Evolutionary conservation across 441 rosid species (phyloP), one percentile per base, ranked within the genome.

Genomic region (Melianthus villosus): DNA sequence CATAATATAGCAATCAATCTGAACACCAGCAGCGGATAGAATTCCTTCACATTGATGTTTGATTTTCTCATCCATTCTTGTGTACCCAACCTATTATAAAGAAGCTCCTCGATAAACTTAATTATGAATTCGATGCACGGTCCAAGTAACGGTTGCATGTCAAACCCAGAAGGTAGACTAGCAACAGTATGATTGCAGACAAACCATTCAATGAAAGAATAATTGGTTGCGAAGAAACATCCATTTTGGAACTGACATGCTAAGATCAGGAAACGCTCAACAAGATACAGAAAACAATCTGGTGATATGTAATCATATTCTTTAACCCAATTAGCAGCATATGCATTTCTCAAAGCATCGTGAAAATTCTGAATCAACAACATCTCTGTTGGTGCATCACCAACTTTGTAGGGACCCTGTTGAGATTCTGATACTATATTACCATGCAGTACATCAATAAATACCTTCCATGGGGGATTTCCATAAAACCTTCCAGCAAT

Each of bases 281-380:
- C 11, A 11, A 71, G 62, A 57, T 67, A 71, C 28, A 65, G 7
- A 45, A 72, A 65, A 47, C 75, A 63, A 7, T 11, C 29, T 1
- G 71, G 75, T 12, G 66, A 56, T 22, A 68, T 57, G 18, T 55
- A 72, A 42, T 63, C 65, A 10, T 22, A 0, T 13, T 6, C 31
- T 2, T 0, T 45, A 18, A 52, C 52, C 75, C 75, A 68, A 38
- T 65, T 55, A 20, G 27, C 64, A 3, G 8, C 25, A 23, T 39
- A 72, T 4, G 68, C 31, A 38, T 69, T 67, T 22, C 0, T 8
- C 4, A 72, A 23, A 18, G 71, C 75, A 51, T 16, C 28, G 18
- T 51, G 52, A 16, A 71, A 38, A 22, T 31, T 20, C 5, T 14
- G 13, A 18, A 46, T 13, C 22, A 44, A 20, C 9, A 31, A 38